Evolutionary conservation across 2,329 filamentous ascomycete genomes (phyloP).

Genomic region (Fusarium phyllophilum): DNA sequence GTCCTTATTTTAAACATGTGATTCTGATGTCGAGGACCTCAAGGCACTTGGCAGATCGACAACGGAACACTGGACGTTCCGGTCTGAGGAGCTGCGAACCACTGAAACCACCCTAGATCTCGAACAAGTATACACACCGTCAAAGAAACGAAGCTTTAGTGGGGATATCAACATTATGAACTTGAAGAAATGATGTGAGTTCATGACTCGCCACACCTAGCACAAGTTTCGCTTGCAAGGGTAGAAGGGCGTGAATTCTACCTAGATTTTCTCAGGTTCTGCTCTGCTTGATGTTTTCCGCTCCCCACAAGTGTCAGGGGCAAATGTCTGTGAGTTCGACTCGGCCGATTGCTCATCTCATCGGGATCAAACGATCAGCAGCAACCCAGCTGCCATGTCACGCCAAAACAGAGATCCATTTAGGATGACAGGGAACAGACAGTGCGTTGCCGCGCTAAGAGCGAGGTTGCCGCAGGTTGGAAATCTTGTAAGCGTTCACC

Average conservation of each 20-base stretch:
- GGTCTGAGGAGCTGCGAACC: neutral
- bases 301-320: conserved; percentile 17
- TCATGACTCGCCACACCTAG: conserved; percentile 31
- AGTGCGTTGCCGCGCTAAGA: conserved; percentile 15
- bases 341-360: conserved; percentile 34
- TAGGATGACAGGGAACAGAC: neutral
- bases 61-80: neutral
- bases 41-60: conserved; percentile 1
- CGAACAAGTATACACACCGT: conserved; percentile 2
- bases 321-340: conserved; percentile 7
- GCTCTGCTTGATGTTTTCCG: conserved; percentile 7
- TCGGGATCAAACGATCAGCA: conserved; percentile 9
- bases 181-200: neutral
- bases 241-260: conserved; percentile 15
- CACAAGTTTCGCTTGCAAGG: conserved; percentile 12
- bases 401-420: conserved; percentile 3
- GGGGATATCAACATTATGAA: conserved; percentile 3
- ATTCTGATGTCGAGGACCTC: neutral
- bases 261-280: neutral
- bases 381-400: neutral
- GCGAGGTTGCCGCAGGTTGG: neutral
- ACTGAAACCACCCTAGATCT: conserved; percentile 9
- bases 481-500: neutral
- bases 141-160: conserved; percentile 14
- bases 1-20: neutral